Percentiles rank a stretch among this genome's conserved stretches.
phyloP scores from a whole-genome alignment of 805 yeast genomes.

The Ogataea angusta region DNA sequence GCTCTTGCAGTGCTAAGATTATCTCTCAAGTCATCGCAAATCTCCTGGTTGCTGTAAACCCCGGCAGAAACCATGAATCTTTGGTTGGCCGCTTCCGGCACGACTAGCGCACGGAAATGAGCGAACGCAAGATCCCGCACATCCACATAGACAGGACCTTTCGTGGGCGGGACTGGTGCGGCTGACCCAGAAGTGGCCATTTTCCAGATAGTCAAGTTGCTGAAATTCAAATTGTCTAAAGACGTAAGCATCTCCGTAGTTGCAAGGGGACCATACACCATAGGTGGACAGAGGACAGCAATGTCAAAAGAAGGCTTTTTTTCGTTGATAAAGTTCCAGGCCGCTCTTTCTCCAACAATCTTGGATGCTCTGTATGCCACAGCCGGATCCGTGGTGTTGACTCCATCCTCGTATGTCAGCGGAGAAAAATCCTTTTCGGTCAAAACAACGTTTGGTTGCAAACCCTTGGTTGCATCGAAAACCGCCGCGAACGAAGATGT shows the following conservation, averaged over 20 bases:
- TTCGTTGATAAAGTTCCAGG: conserved; percentile 49
- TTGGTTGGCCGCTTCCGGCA: conserved; percentile 30
- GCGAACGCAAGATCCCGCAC: conserved; percentile 43
- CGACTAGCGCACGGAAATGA: conserved; percentile 33
- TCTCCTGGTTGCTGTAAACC: conserved; percentile 30
- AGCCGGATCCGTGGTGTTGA: conserved; percentile 33
- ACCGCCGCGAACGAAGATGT: conserved; percentile 54
- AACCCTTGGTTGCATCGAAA: conserved; percentile 34
- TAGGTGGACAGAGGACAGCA: conserved; percentile 51
- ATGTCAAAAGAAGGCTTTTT: conserved; percentile 39
- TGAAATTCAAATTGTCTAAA: conserved; percentile 31
- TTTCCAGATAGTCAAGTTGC: conserved; percentile 38
- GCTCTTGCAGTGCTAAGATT: conserved; percentile 14
- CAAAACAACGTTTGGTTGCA: conserved; percentile 34
- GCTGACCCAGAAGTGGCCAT: conserved; percentile 24
- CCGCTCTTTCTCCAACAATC: conserved; percentile 57
- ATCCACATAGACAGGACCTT: conserved; percentile 36
- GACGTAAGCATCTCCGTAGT: conserved; percentile 22
- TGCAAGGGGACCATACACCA: conserved; percentile 59
- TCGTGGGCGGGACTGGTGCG: conserved; percentile 29
- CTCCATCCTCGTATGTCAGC: conserved; percentile 47
- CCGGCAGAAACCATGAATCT: conserved; percentile 33
- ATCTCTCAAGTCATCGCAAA: conserved; percentile 21
- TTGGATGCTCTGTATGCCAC: conserved; percentile 58
- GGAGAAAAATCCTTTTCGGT: conserved; percentile 53